These are phyloP conservation scores for Venturia carpophila DNA, from an alignment of 2,329 filamentous ascomycete species.

Conservation along the genomic window DNA sequence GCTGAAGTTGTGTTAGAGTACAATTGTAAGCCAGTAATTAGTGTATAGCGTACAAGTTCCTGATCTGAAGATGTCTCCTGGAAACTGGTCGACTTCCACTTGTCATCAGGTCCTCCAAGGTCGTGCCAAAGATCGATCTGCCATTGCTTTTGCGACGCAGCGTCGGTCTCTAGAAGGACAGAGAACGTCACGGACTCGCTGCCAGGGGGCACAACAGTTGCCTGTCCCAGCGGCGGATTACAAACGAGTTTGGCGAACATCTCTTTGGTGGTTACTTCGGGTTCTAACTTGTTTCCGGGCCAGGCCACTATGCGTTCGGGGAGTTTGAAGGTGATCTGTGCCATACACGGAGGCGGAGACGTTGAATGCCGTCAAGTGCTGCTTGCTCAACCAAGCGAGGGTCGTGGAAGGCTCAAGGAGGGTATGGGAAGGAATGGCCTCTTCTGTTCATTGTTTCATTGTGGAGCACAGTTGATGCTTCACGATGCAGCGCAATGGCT, in stretches of 20 bases:
- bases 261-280: constrained; percentile 8
- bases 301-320: constrained; percentile 16
- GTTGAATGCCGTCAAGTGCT: neutral
- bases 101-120: constrained; percentile 38
- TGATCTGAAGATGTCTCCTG: constrained; percentile 20
- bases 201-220: constrained; percentile 50
- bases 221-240: constrained; percentile 68
- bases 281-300: constrained; percentile 1
- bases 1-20: constrained; percentile 11
- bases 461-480: neutral
- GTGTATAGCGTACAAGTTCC: constrained; percentile 22
- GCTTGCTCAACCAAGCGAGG: constrained; percentile 6
- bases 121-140: constrained; percentile 72
- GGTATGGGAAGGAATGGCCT: neutral
- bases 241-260: constrained; percentile 51
- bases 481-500: neutral
- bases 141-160: constrained; percentile 51
- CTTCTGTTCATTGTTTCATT: neutral
- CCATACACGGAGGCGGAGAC: neutral
- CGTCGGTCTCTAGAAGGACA: constrained; percentile 60
- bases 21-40: neutral
- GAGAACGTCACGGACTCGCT: constrained; percentile 48
- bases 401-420: neutral
- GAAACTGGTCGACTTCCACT: constrained; percentile 8
- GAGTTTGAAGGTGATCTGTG: constrained; percentile 16